Percentiles rank a stretch among this genome's conserved stretches.
Conservation (phyloP, 177 flowering plant genomes). For the Vitis hybrid region DNA sequence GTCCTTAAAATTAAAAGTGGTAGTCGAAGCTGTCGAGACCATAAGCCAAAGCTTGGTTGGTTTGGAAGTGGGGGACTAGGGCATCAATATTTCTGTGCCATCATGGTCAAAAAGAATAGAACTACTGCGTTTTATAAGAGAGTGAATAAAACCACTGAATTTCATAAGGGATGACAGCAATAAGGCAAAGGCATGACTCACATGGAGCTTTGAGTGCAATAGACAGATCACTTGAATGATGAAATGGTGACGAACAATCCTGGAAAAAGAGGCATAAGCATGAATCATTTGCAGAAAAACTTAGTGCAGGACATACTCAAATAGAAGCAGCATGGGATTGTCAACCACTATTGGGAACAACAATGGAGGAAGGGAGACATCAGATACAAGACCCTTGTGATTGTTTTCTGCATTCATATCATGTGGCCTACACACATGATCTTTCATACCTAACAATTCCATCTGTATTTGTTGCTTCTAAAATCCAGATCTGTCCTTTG, state of each 20-base stretch:
- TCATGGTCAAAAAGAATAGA: too few species aligned
- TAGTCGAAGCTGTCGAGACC: too few species aligned
- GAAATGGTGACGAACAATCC: neutral
- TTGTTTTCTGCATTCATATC: neutral
- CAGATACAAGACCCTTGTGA: neutral
- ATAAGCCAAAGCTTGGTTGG: too few species aligned
- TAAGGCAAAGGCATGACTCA: too few species aligned
- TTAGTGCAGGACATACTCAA: slow-evolving; percentile 7
- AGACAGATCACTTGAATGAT: too few species aligned
- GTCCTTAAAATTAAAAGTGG: too few species aligned
- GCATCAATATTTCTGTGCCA: too few species aligned
- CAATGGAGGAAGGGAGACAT: neutral
- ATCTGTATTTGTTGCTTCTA: neutral
- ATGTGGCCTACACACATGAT: neutral
- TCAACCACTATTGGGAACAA: slow-evolving; percentile 1
- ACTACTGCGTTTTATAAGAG: too few species aligned
- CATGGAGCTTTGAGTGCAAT: too few species aligned
- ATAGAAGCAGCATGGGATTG: neutral
- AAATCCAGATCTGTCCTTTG: neutral
- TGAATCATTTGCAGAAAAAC: neutral
- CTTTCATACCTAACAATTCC: neutral
- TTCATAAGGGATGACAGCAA: too few species aligned
- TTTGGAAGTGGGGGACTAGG: too few species aligned
- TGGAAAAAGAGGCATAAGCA: neutral
- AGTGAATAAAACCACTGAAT: too few species aligned